A percentile compares a stretch with the other conserved stretches of the same genome.
phyloP scores from a whole-genome alignment of 768 basidiomycete genomes.

The Imleria badia region DNA sequence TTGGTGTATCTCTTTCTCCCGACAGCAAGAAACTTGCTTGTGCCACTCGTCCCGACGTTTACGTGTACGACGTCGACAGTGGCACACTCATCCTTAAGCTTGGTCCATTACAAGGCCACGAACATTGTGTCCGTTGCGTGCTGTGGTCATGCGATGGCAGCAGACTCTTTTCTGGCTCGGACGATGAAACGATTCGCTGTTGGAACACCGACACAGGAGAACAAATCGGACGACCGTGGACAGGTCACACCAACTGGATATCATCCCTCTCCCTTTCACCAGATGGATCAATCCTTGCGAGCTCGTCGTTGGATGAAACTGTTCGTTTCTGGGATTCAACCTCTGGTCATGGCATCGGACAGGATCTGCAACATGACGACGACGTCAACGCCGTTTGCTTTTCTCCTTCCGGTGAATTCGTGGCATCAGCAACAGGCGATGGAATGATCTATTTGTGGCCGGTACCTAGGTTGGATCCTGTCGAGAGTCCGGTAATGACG shows the following conservation, averaged over 20 bases:
- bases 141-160: neutral
- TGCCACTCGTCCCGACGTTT: neutral
- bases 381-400: neutral
- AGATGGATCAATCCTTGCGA: slow-evolving; percentile 7
- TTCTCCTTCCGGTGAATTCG: neutral
- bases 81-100: neutral
- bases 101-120: neutral
- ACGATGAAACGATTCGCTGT: neutral
- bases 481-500: too few species aligned
- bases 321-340: slow-evolving; percentile 10
- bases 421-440: neutral
- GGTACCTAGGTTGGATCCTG: neutral
- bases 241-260: neutral
- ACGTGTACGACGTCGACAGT: neutral
- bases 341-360: neutral
- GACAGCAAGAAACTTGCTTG: slow-evolving; percentile 1
- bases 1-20: neutral
- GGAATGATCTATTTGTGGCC: neutral
- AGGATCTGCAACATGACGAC: neutral
- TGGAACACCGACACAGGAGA: neutral
- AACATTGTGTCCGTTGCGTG: neutral
- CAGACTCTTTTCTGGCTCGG: neutral
- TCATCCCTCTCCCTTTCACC: neutral
- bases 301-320: neutral
- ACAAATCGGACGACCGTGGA: neutral